Evolutionary conservation across 805 yeast species (phyloP), one percentile per base, ranked within the genome.

Genomic region (Suhomyces xylopsoci): DNA sequence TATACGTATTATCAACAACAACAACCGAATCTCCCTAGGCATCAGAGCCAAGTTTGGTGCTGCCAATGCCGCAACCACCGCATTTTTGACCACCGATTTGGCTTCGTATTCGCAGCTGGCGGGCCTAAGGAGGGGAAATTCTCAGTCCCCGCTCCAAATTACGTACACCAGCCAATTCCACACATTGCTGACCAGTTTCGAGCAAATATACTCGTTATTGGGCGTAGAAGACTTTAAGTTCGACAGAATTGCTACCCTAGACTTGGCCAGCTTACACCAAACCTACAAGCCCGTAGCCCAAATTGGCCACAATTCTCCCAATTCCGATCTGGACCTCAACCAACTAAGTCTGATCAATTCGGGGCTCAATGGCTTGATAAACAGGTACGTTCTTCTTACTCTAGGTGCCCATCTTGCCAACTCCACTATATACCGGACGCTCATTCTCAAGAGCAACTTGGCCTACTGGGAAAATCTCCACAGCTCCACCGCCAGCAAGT

Each of bases 391-490:
- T 38, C 44, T 57, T 4, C 48, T 71, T 20, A 48, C 67, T n/a
- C 52, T 63, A 2, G 58, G 60, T 50, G 60, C 67, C 26, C 62
- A 67, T 30, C 52, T 70, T 40, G 68, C 78, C 38, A 71, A 69
- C 51, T 52, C 65, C 10, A 55, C 73, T 25, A 69, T 75, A 34
- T 67, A 63, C 53, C 66, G 70, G 51, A 71, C 77, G 0, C 56
- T 75, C 20, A 51, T 60, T 15, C 60, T 68, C 42, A 70, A 72
- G 51, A 61, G 63, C 32, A 68, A 74, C 46, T 54, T 68, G 54
- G 59, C 62, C 4, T 75, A 74, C 55, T 75, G 79, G 79, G 58
- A 62, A 10, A 61, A 58, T 10, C 47, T 75, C 40, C 58, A 58
- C 30, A 51, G 57, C 30, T 69, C 75, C 6, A 44, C 59, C 7